A percentile compares a stretch with the other conserved stretches of the same genome.
These are phyloP conservation scores for Didymella pinodella DNA, from an alignment of 2,329 filamentous ascomycete species.

Conservation along the genomic window DNA sequence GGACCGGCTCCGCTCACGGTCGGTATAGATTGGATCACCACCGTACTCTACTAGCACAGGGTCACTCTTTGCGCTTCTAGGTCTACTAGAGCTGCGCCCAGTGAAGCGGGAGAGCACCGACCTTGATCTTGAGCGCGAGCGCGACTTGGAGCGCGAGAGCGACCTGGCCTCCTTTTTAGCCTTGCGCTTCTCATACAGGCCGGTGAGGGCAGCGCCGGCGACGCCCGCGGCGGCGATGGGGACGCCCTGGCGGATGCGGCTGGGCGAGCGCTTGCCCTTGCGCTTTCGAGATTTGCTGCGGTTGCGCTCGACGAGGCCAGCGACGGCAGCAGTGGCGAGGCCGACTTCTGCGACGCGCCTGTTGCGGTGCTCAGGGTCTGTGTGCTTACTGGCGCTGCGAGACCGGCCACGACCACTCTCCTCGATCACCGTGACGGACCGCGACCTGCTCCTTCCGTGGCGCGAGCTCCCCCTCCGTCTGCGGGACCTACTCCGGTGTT, in stretches of 20 bases:
- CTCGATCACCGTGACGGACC: slow-evolving; percentile 50
- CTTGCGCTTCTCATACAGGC: slow-evolving; percentile 69
- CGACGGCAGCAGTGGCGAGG: slow-evolving; percentile 67
- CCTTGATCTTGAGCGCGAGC: slow-evolving; percentile 55
- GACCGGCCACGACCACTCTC: slow-evolving; percentile 38
- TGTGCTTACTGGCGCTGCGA: slow-evolving; percentile 55
- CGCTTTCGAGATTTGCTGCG: slow-evolving; percentile 66
- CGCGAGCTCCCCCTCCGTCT: slow-evolving; percentile 46
- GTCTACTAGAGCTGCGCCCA: slow-evolving; percentile 46
- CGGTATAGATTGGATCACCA: slow-evolving; percentile 67
- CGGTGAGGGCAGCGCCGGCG: slow-evolving; percentile 67
- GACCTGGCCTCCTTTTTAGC: slow-evolving; percentile 65
- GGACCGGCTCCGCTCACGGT: slow-evolving; percentile 46
- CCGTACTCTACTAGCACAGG: slow-evolving; percentile 70
- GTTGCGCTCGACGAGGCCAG: slow-evolving; percentile 65
- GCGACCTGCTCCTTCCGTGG: slow-evolving; percentile 31
- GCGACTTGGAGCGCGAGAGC: slow-evolving; percentile 51
- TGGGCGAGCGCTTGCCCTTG: slow-evolving; percentile 62
- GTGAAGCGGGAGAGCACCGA: slow-evolving; percentile 54
- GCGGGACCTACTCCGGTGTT: slow-evolving; percentile 58
- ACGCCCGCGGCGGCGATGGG: slow-evolving; percentile 69
- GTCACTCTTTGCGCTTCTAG: slow-evolving; percentile 56
- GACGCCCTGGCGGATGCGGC: slow-evolving; percentile 63
- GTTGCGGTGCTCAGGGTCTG: slow-evolving; percentile 61
- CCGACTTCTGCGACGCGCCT: slow-evolving; percentile 68